These are phyloP conservation scores for Vigna unguiculata DNA, from an alignment of 306 rosid species.

Conservation along the genomic window DNA sequence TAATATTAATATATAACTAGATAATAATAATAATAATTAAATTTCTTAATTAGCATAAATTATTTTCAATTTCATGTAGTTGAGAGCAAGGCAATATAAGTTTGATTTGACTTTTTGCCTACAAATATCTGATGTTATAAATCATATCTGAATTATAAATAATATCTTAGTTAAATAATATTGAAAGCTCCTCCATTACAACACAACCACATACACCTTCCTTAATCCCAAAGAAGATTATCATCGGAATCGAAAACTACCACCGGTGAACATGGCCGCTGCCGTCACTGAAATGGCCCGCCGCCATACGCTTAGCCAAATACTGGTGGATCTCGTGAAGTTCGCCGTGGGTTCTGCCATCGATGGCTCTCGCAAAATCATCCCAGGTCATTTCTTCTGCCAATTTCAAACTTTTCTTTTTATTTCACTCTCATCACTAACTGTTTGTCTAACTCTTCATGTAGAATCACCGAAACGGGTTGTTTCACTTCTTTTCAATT, in stretches of 20 bases:
- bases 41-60: no score
- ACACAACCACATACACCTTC: conserved; percentile 32
- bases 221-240: conserved; percentile 9
- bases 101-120: not conserved
- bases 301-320: conserved; percentile 47
- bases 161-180: not conserved
- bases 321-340: conserved; percentile 61
- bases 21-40: no score
- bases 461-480: not conserved
- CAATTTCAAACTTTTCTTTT: not conserved
- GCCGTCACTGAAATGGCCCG: conserved; percentile 33
- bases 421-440: not conserved
- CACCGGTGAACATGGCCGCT: conserved; percentile 54
- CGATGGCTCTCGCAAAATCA: conserved; percentile 58
- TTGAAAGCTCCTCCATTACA: conserved; percentile 1
- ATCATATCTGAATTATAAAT: not conserved
- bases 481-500: not conserved
- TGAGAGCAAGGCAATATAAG: not conserved
- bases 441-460: not conserved
- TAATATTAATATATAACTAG: no score
- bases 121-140: not conserved
- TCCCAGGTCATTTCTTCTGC: conserved; percentile 59
- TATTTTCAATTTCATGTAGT: no score
- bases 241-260: not conserved
- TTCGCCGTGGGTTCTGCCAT: conserved; percentile 70